Base-by-base conservation (phyloP, 2,329 filamentous ascomycete genomes). In the Colletotrichum shisoi region DNA sequence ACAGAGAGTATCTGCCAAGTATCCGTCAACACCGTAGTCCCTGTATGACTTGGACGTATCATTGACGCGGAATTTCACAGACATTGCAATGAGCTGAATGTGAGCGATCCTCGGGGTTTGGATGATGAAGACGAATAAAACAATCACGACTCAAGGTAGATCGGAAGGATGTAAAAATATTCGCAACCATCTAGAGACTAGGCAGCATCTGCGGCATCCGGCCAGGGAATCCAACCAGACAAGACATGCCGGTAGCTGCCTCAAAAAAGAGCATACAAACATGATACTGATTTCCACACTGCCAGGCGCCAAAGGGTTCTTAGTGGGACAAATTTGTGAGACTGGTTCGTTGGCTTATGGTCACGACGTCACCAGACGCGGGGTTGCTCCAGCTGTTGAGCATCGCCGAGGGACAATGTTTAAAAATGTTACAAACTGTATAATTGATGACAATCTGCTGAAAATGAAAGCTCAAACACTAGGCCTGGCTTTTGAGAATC, bases 1-100 rank as follows among this genome's bases (percentile, higher is more conserved):
- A 24, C 59, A 54, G 11, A 63, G 63, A 4, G 53, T 59, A 24
- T 69, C 59, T 11, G 63, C 49, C 2, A 67, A 42, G 11, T 37
- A 42, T 27, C 67, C 67, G 11, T 67, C 52, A 49, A 69, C 45
- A 9, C 54, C 67, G 15, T 57, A 69, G 40, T 67, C 63, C 11
- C 67, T 53, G 9, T 67, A 54, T 9, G 39, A 13, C 17, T 40
- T 67, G 2, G 53, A 19, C 39, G 34, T 27, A 37, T 57, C 58
- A 13, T 11, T 15, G 15, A 44, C 42, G 7, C 24, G 44, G 9
- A 37, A 53, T 19, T 27, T 15, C 3, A 44, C 6, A 39, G 59
- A 49, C 52, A 63, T 63, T 3, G 1, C 54, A 24, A 42, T 11
- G 15, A 21, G 21, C 21, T 21, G 21, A 21, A 21, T 21, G 21